Evolutionary conservation across 805 yeast genomes (phyloP).

Genomic region (Saturnispora saitoi): DNA sequence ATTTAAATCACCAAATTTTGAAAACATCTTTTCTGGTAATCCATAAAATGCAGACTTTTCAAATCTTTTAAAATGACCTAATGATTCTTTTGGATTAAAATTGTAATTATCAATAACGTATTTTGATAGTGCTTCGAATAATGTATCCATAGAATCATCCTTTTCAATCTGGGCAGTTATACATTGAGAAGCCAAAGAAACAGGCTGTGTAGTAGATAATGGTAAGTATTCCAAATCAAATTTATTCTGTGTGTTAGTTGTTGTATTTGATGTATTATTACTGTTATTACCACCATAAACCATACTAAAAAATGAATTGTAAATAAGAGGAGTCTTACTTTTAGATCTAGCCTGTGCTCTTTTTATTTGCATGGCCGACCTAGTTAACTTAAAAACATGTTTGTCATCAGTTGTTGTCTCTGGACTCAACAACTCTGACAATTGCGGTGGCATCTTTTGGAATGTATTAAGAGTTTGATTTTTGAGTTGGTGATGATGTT

Average conservation of each 20-base stretch:
- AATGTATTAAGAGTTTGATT: background rate
- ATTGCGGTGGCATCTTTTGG: constrained; percentile 5
- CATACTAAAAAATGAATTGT: constrained; percentile 2
- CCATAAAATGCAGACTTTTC: constrained; percentile 58
- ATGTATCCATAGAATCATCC: constrained; percentile 51
- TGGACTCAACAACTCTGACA: constrained; percentile 3
- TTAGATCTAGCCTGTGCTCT: constrained; percentile 18
- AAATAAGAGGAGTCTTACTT: constrained; percentile 11
- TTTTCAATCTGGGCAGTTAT: constrained; percentile 48
- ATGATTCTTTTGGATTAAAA: constrained; percentile 35
- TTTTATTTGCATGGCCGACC: constrained; percentile 22
- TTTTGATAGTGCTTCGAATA: constrained; percentile 46
- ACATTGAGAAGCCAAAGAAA: constrained; percentile 55
- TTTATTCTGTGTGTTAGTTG: background rate
- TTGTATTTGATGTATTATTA: background rate
- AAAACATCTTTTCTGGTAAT: constrained; percentile 57
- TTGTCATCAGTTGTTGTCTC: background rate
- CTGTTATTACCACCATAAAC: constrained; percentile 3
- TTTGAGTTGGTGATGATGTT: background rate
- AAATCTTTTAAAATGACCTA: constrained; percentile 61
- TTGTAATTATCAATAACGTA: constrained; percentile 64
- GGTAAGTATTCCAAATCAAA: constrained; percentile 35
- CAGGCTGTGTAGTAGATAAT: constrained; percentile 42
- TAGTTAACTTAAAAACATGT: background rate
- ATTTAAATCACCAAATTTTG: constrained; percentile 1